These are phyloP conservation scores for Rhizoclosmatium sp. DNA, from an alignment of 192 early-diverging fungal genomes.

Conservation along the genomic window DNA sequence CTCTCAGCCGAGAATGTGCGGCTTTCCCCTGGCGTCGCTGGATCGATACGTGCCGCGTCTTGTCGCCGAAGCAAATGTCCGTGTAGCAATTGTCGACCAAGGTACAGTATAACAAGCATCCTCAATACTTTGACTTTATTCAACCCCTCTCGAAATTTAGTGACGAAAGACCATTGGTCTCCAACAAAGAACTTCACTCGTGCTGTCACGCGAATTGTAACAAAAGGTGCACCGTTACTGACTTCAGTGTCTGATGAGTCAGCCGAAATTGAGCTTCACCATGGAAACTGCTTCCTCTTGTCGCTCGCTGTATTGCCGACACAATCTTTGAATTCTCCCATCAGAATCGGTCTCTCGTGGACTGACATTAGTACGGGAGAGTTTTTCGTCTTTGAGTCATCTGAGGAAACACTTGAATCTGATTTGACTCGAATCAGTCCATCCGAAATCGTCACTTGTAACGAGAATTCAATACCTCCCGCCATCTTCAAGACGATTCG, in stretches of 20 bases:
- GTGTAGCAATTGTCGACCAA: slow-evolving; percentile 60
- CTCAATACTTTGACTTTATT: slow-evolving; percentile 7
- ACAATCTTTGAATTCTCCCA: slow-evolving; percentile 21
- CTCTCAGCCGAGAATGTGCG: slow-evolving; percentile 31
- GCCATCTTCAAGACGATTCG: neutral
- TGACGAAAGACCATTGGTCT: neutral
- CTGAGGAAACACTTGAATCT: slow-evolving; percentile 55
- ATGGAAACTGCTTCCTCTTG: slow-evolving; percentile 50
- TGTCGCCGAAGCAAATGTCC: slow-evolving; percentile 36
- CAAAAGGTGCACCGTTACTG: slow-evolving; percentile 81
- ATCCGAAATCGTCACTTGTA: slow-evolving; percentile 70
- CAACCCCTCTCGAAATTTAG: neutral
- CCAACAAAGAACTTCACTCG: slow-evolving; percentile 58
- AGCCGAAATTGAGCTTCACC: neutral
- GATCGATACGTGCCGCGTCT: slow-evolving; percentile 45
- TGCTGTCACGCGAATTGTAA: slow-evolving; percentile 80
- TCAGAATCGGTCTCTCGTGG: slow-evolving; percentile 81
- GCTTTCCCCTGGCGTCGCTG: slow-evolving; percentile 48
- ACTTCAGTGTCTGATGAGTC: slow-evolving; percentile 60
- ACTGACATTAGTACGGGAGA: slow-evolving; percentile 91
- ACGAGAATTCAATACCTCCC: neutral
- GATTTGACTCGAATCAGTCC: slow-evolving; percentile 87
- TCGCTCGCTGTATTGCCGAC: slow-evolving; percentile 41
- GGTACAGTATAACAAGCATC: slow-evolving; percentile 19
- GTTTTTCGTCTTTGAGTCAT: slow-evolving; percentile 73